Percentiles rank a stretch among this genome's conserved stretches.
Conservation (phyloP, 257 asterid genomes). For the Rauvolfia tetraphylla region DNA sequence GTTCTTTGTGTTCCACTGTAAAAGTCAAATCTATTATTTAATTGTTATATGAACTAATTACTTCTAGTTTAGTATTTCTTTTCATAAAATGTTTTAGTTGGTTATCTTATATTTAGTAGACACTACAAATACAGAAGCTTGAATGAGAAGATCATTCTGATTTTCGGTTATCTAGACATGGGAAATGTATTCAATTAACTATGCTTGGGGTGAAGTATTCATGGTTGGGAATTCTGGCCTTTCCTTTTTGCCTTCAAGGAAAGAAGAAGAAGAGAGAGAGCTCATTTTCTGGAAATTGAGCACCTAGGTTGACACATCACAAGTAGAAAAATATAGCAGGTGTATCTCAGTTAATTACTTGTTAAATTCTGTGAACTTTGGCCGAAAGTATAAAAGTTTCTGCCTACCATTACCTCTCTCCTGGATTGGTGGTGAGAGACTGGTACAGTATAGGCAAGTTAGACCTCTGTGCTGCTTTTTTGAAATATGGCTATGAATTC, state of each 20-base stretch:
- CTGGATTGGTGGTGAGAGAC: background rate
- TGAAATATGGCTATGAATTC: background rate
- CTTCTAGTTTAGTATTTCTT: background rate
- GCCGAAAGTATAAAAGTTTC: background rate
- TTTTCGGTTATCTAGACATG: background rate
- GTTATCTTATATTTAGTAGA: background rate
- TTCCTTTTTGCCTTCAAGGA: too few species aligned
- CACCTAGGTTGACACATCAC: background rate
- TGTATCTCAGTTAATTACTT: background rate
- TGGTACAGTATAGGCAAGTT: background rate
- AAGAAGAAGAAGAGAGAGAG: too few species aligned
- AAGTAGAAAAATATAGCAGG: background rate
- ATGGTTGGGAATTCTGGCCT: too few species aligned
- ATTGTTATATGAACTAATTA: background rate
- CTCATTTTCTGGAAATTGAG: background rate
- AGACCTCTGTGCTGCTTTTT: background rate
- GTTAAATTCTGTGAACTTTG: background rate
- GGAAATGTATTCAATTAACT: background rate
- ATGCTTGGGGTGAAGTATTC: background rate
- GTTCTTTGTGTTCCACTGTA: background rate
- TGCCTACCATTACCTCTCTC: background rate
- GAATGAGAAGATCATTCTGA: background rate
- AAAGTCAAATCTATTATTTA: background rate
- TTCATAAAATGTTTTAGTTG: background rate
- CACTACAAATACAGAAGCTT: background rate